Percentiles rank a stretch among this genome's conserved stretches.
Conservation (phyloP, 129 eudicot species). For the Flaveria brownii region DNA sequence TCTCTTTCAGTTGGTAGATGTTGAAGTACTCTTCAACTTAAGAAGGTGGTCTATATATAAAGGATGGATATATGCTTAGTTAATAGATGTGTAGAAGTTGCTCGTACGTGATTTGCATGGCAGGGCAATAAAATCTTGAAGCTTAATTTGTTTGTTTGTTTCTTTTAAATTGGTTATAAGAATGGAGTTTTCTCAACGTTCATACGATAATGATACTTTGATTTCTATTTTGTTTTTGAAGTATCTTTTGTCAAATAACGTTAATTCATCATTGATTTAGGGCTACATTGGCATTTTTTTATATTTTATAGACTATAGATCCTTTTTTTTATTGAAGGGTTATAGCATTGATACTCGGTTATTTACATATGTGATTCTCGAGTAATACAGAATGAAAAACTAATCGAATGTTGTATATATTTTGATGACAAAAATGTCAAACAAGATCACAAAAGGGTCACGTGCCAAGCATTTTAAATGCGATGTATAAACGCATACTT, state of each 20-base stretch:
- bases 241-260: not conserved
- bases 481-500: no score
- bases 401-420: no score
- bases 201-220: not conserved
- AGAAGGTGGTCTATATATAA: not conserved
- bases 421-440: no score
- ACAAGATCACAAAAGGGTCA: no score
- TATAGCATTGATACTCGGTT: not conserved
- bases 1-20: not conserved
- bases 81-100: not conserved
- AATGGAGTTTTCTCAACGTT: not conserved
- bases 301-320: no score
- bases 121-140: not conserved
- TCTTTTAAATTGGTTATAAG: not conserved
- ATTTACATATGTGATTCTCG: no score
- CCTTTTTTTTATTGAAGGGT: no score
- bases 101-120: conserved; percentile 13
- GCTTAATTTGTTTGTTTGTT: not conserved
- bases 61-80: not conserved
- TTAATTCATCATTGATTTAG: not conserved
- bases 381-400: no score
- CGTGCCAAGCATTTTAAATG: no score
- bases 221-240: not conserved
- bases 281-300: no score
- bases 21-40: not conserved